Conservation (phyloP, 176 grass and related monocot species). For the Neostapfia colusana region DNA sequence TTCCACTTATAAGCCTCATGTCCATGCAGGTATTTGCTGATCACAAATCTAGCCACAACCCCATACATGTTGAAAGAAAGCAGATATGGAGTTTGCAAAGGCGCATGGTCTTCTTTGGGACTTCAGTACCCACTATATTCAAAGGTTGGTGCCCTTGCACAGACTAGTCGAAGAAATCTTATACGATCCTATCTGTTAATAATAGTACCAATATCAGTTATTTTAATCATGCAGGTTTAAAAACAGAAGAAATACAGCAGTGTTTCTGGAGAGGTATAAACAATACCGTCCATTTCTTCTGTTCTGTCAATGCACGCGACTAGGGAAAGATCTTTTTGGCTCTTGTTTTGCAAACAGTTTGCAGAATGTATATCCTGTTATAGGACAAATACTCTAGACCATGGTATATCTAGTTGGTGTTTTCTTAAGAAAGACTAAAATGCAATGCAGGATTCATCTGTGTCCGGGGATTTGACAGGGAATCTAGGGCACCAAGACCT, state of each 20-base stretch:
- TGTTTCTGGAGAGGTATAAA: slow-evolving; percentile 97
- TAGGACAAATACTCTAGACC: slow-evolving; percentile 21
- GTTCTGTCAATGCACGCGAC: slow-evolving; percentile 15
- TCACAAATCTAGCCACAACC: slow-evolving; percentile 68
- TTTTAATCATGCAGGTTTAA: slow-evolving; percentile 67
- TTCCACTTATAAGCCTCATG: slow-evolving; percentile 7
- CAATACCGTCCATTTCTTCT: background rate
- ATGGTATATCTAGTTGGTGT: slow-evolving; percentile 4
- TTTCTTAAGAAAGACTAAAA: background rate
- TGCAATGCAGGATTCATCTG: slow-evolving; percentile 82
- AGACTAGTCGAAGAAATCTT: slow-evolving; percentile 34
- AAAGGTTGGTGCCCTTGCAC: slow-evolving; percentile 51
- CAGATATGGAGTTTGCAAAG: slow-evolving; percentile 78
- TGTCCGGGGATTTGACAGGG: slow-evolving; percentile 79
- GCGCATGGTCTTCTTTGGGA: slow-evolving; percentile 83
- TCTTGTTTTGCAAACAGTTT: slow-evolving; percentile 19
- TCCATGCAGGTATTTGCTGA: slow-evolving; percentile 89
- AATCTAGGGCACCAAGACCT: slow-evolving; percentile 70
- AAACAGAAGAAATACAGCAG: slow-evolving; percentile 81
- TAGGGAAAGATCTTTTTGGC: slow-evolving; percentile 2
- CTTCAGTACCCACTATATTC: slow-evolving; percentile 82
- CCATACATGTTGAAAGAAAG: slow-evolving; percentile 60
- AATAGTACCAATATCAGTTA: slow-evolving; percentile 31
- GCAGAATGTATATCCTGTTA: slow-evolving; percentile 28
- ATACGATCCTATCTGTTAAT: background rate